Percentiles rank a stretch among this genome's conserved stretches.
Conservation (phyloP, 1,284 basidiomycete species). For the Entoloma clypeatum region DNA sequence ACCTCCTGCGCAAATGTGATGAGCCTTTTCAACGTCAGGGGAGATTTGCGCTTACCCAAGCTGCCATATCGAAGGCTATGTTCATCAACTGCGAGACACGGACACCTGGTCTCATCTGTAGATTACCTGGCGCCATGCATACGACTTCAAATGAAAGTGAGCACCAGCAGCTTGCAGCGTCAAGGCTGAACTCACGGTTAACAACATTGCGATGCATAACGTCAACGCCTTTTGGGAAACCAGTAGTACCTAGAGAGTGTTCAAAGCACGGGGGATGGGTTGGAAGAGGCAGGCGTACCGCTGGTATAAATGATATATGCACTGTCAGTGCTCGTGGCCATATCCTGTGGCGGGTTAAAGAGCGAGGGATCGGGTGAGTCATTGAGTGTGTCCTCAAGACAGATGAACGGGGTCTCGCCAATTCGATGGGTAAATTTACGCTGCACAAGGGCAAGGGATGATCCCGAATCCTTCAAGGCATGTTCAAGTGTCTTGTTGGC, state of each 20-base stretch:
- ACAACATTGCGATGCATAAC: conserved; percentile 54
- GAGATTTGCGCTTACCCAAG: conserved; percentile 40
- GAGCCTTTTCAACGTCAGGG: background rate
- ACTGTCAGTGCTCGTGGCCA: too few relatives aligned
- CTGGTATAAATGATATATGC: conserved; percentile 61
- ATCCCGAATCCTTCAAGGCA: conserved; percentile 46
- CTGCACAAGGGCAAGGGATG: conserved; percentile 42
- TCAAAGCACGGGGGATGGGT: conserved; percentile 4
- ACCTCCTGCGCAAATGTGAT: conserved; percentile 41
- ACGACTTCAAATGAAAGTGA: conserved; percentile 9
- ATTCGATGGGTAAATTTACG: conserved; percentile 45
- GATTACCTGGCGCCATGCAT: conserved; percentile 28
- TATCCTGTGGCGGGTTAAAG: too few relatives aligned
- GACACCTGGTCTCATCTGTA: conserved; percentile 51
- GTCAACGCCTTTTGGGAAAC: conserved; percentile 56
- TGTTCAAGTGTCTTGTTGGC: conserved; percentile 52
- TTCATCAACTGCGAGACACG: conserved; percentile 56
- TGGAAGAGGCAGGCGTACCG: conserved; percentile 33
- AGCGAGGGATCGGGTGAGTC: too few relatives aligned
- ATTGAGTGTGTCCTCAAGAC: conserved; percentile 50
- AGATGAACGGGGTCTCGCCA: conserved; percentile 28
- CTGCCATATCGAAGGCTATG: conserved; percentile 60
- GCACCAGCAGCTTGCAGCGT: background rate
- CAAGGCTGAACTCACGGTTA: conserved; percentile 41
- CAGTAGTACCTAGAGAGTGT: conserved; percentile 45